Evolutionary conservation across 345 rosid genomes (phyloP).

Genomic region (Eucalyptus guilfoylei): DNA sequence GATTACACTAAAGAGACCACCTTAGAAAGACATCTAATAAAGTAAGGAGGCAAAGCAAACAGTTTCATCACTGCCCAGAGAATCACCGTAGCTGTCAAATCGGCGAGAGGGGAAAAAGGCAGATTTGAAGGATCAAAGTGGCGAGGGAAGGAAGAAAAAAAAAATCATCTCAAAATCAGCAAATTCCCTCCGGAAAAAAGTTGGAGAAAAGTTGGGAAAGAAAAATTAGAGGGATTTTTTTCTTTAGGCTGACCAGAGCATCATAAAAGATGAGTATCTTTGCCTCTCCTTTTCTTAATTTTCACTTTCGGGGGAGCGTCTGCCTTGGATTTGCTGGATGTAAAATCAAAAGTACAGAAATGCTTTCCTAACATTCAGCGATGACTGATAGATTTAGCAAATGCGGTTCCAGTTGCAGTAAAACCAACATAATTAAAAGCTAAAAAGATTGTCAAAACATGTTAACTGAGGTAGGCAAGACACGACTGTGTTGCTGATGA

Average conservation of each 20-base stretch:
- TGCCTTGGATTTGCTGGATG: neutral
- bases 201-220: neutral
- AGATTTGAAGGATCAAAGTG: neutral
- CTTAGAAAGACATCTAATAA: neutral
- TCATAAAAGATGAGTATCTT: neutral
- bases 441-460: neutral
- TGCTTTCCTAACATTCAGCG: slow-evolving; percentile 3
- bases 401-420: neutral
- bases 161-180: neutral
- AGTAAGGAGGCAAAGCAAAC: neutral
- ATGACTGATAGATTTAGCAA: neutral
- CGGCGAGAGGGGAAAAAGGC: neutral
- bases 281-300: neutral
- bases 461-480: neutral
- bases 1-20: neutral
- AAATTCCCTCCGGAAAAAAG: neutral
- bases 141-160: neutral
- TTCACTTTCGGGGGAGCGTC: slow-evolving; percentile 17
- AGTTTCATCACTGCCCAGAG: neutral
- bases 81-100: neutral
- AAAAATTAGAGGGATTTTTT: neutral
- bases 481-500: neutral
- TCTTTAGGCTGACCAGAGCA: neutral
- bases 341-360: slow-evolving; percentile 1
- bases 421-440: neutral